Conservation (phyloP, 345 rosid species). For the Eucalyptus regnans region DNA sequence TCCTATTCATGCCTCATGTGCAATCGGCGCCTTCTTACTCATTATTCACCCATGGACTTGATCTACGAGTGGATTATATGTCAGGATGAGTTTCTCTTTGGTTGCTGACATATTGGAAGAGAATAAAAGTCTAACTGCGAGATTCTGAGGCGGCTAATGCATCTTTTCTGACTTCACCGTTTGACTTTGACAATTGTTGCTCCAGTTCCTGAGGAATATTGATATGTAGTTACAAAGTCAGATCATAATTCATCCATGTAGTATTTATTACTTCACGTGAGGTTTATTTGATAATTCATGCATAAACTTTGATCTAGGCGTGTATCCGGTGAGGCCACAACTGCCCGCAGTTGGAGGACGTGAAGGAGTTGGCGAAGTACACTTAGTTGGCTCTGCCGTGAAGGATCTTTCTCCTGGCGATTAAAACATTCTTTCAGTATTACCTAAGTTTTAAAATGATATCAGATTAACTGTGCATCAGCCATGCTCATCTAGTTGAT, state of each 20-base stretch:
- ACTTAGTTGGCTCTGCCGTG: constrained; percentile 61
- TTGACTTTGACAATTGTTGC: not conserved
- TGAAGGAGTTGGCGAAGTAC: constrained; percentile 86
- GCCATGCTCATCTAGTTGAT: not conserved
- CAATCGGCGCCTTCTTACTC: not conserved
- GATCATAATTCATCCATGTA: not conserved
- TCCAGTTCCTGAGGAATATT: not conserved
- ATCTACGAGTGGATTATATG: not conserved
- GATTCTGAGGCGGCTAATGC: not conserved
- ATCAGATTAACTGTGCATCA: not conserved
- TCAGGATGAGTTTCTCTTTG: not conserved
- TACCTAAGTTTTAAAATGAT: not conserved
- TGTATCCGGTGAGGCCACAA: constrained; percentile 83
- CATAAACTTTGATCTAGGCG: constrained; percentile 24
- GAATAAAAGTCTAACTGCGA: not conserved
- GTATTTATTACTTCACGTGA: not conserved
- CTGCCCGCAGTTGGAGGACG: constrained; percentile 92
- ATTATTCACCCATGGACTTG: not conserved
- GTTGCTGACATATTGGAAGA: not conserved
- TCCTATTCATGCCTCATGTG: not conserved
- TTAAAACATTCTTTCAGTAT: constrained; percentile 1
- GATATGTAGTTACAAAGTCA: not conserved
- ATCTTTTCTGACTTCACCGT: not conserved
- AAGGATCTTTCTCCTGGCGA: constrained; percentile 57
- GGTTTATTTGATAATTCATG: not conserved